Evolutionary conservation across 73 alveolate genomes (phyloP).

Genomic region (Tetrahymena malaccensis): DNA sequence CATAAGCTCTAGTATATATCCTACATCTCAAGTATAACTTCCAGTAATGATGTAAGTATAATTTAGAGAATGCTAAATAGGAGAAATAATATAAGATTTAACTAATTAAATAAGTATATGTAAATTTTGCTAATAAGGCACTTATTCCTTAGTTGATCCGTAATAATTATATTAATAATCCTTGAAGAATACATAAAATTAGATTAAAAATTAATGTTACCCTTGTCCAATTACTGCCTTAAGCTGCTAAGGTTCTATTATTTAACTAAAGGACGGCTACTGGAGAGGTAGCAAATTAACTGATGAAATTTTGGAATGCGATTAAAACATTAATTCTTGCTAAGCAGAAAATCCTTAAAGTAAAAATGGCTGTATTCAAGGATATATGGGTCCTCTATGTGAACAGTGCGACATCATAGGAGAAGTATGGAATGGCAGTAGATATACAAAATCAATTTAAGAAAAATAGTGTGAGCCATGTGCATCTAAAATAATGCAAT

Average conservation of each 20-base stretch:
- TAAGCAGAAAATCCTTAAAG: background rate
- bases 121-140: background rate
- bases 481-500: background rate
- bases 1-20: background rate
- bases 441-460: background rate
- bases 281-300: background rate
- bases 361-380: background rate
- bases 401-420: background rate
- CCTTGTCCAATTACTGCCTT: background rate
- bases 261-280: background rate
- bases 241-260: background rate
- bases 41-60: background rate
- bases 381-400: background rate
- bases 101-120: background rate
- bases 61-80: background rate
- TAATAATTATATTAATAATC: background rate
- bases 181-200: background rate
- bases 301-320: background rate
- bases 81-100: background rate
- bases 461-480: background rate
- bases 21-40: background rate
- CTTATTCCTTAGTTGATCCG: background rate
- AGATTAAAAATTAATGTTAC: background rate
- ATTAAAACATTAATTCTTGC: background rate
- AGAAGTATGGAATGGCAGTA: background rate